These are phyloP conservation scores for Phalaenopsis aphrodite DNA, from an alignment of 106 monocot genomes.

Conservation along the genomic window DNA sequence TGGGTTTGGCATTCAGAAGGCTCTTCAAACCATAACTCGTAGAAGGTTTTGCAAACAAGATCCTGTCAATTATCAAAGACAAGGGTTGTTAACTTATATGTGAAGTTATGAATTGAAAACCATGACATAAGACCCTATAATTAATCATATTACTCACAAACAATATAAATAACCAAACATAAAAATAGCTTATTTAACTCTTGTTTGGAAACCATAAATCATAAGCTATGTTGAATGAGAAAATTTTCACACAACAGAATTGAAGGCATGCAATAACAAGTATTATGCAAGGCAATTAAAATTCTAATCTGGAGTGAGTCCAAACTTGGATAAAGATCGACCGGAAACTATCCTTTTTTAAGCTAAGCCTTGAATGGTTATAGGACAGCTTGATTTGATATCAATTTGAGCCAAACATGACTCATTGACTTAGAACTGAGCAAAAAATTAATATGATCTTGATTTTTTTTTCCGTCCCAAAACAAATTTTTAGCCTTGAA, in stretches of 20 bases:
- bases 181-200: neutral
- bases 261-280: neutral
- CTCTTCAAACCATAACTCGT: conserved; percentile 98
- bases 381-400: neutral
- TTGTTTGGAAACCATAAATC: neutral
- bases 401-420: neutral
- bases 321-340: neutral
- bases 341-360: neutral
- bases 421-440: neutral
- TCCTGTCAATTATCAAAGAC: conserved; percentile 45
- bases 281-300: neutral
- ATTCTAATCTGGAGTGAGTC: neutral
- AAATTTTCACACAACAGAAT: neutral
- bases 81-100: neutral
- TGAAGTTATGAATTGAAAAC: neutral
- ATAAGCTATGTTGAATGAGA: neutral
- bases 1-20: conserved; percentile 68
- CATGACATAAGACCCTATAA: neutral
- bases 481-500: too few species aligned
- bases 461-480: too few species aligned
- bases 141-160: neutral
- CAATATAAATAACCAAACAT: neutral
- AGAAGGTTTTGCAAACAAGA: conserved; percentile 93
- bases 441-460: neutral
- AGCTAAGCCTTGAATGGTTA: neutral